phyloP scores from a whole-genome alignment of 2,329 filamentous ascomycete species.

The Trichoderma sp. region DNA sequence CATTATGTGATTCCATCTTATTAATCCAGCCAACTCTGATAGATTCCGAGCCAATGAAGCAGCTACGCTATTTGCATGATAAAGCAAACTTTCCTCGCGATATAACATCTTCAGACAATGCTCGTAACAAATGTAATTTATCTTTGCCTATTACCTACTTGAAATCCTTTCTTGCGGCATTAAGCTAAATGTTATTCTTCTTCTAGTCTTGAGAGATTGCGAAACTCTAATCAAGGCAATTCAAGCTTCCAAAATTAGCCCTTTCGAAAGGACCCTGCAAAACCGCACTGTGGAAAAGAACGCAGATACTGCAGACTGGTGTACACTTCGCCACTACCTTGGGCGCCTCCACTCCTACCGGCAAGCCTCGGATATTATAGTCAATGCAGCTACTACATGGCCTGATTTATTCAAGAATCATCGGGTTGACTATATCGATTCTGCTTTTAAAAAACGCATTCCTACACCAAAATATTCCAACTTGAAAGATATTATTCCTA shows the following conservation, averaged over 20 bases:
- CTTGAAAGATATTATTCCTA: neutral
- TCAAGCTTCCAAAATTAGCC: neutral
- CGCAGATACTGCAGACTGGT: neutral
- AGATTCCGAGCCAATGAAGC: neutral
- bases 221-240: neutral
- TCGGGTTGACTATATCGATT: neutral
- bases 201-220: neutral
- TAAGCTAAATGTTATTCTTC: neutral
- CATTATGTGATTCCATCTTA: no score
- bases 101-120: neutral
- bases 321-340: neutral
- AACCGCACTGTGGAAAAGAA: neutral
- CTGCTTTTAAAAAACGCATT: neutral
- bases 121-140: neutral
- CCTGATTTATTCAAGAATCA: neutral
- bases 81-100: neutral
- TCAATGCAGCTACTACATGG: neutral
- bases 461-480: neutral
- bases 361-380: neutral
- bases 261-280: neutral
- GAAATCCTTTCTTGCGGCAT: neutral
- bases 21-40: neutral
- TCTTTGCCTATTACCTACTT: neutral
- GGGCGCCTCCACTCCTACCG: neutral
- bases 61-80: neutral